Conservation (phyloP, 2,329 filamentous ascomycete species). For the Aspergillus pseudoviridinutans region DNA sequence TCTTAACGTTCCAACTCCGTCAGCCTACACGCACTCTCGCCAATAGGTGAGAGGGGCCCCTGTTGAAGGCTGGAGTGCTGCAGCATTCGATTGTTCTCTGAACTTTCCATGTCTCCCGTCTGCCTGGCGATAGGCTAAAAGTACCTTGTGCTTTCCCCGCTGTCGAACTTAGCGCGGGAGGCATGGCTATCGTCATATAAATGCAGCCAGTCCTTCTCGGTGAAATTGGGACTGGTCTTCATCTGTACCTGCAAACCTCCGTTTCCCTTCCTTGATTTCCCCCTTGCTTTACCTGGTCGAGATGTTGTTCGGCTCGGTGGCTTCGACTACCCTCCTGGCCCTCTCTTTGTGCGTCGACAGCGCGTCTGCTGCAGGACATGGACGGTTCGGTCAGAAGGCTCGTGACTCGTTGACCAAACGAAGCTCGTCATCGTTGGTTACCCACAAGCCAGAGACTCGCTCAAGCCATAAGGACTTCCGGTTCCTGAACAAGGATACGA, state of each 20-base stretch:
- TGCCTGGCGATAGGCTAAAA: not conserved
- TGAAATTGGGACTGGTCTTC: conserved; percentile 5
- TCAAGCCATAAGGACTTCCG: conserved; percentile 19
- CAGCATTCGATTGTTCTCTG: not conserved
- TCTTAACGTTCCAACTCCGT: not conserved
- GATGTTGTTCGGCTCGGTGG: conserved; percentile 25
- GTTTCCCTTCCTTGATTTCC: not conserved
- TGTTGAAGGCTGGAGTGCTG: not conserved
- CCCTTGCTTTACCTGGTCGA: not conserved
- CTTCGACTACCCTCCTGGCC: conserved; percentile 21
- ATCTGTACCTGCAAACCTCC: not conserved
- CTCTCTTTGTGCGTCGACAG: conserved; percentile 18
- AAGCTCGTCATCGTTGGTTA: conserved; percentile 4
- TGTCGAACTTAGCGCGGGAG: not conserved
- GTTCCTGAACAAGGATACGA: conserved; percentile 23
- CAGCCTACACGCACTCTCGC: not conserved
- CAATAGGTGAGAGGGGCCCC: not conserved
- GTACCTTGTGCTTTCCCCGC: not conserved
- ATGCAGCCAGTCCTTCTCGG: not conserved
- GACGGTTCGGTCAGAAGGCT: conserved; percentile 22
- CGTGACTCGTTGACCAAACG: conserved; percentile 22
- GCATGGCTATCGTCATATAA: not conserved
- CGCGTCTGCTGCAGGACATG: conserved; percentile 19
- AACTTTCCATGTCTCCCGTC: not conserved
- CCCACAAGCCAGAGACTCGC: conserved; percentile 8